Evolutionary conservation across 768 basidiomycete species (phyloP), one percentile per base, ranked within the genome.

Genomic region (Leccinum pellstonianum): DNA sequence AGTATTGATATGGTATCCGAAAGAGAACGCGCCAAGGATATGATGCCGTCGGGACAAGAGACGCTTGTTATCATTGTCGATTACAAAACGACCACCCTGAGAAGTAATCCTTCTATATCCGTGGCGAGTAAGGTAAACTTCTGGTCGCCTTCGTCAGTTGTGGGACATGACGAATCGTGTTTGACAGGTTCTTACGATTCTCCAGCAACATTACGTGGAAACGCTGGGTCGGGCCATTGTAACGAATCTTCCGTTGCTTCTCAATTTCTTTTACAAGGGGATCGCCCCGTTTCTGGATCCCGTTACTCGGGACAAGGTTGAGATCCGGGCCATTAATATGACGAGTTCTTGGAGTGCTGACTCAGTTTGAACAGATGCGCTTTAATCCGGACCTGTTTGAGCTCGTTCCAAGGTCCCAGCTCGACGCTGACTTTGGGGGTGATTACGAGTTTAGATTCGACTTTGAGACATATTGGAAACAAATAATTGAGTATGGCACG

Each of bases 151-250:
- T 51, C 14, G 52, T 35, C 27, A 29, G 23, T 57, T 21, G 46
- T 46, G 49, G 43, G n/a, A 21, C 14, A 21, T 46, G 4, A 55
- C 15, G 8, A 2, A 25, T 29, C 0, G 21, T 29, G 15, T n/a
- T 38, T 57, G 31, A 48, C 57, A 85, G 83, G 87, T 88, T 6
- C 80, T 95, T 21, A 77, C 81, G 57, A 93, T 95, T 66, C 80
- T 95, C 46, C 93, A 94, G 69, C 85, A 91, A 63, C 91, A 95
- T 71, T 95, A 95, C 66, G 89, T 90, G 35, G 92, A 94, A 73
- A 90, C 91, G 5, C 83, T 95, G 46, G 93, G 93, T 31, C 83
- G 91, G 12, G 93, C 90, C 29, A 78, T 94, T 41, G 87, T 95
- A 52, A 85, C 90, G 52, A 93, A 93, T 69, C 85, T 93, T 27